Conservation (phyloP, 2,329 filamentous ascomycete genomes). For the Fusarium subtropicale region DNA sequence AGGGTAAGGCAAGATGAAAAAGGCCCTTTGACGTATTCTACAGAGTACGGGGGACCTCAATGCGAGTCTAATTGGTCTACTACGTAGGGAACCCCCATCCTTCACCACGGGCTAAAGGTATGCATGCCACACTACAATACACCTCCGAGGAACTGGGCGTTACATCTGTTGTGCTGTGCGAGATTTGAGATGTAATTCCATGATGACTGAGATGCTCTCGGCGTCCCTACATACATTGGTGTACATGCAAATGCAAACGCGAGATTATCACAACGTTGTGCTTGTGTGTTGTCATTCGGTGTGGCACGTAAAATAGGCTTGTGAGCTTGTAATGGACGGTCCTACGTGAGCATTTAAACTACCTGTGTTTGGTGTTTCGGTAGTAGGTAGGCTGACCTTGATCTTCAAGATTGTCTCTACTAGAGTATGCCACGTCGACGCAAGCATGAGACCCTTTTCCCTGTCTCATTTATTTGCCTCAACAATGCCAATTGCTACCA, state of each 20-base stretch:
- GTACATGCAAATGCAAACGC: constrained; percentile 24
- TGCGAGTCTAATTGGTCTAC: constrained; percentile 40
- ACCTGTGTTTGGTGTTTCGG: constrained; percentile 8
- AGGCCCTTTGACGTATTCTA: constrained; percentile 45
- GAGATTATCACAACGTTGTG: constrained; percentile 12
- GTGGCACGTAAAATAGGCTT: constrained; percentile 5
- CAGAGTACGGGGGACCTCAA: constrained; percentile 43
- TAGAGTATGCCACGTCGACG: constrained; percentile 16
- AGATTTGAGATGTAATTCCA: constrained; percentile 41
- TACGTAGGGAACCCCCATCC: constrained; percentile 28
- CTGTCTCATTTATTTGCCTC: constrained; percentile 32
- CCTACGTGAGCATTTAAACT: not conserved
- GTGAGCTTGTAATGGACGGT: constrained; percentile 4
- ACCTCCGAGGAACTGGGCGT: constrained; percentile 41
- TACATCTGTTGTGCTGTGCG: constrained; percentile 27
- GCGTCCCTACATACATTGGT: constrained; percentile 19
- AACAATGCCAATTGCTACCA: constrained; percentile 18
- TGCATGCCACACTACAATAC: constrained; percentile 6
- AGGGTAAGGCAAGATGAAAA: not conserved
- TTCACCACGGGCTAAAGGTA: constrained; percentile 11
- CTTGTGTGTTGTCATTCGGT: constrained; percentile 14
- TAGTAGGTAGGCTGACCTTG: constrained; percentile 19
- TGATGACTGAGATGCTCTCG: constrained; percentile 6
- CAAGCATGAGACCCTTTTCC: constrained; percentile 23
- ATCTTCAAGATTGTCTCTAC: constrained; percentile 23